Evolutionary conservation across 2,329 filamentous ascomycete genomes (phyloP).

Genomic region (Colletotrichum plurivorum): DNA sequence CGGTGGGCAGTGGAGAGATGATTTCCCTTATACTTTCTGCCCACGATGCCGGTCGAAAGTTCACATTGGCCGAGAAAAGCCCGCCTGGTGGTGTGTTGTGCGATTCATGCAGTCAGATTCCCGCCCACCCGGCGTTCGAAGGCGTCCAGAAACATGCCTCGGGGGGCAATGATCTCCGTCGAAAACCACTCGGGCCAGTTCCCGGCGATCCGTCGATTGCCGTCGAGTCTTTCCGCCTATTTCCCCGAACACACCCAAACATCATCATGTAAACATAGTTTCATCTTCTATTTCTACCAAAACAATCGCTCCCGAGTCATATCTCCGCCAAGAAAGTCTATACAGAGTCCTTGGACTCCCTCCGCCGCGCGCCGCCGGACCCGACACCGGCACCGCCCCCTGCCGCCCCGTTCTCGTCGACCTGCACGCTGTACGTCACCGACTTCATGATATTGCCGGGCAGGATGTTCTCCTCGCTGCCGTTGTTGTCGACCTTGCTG

Average conservation of each 20-base stretch:
- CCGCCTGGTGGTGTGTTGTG: not conserved
- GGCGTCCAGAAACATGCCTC: too few relatives aligned
- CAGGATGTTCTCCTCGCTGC: conserved; percentile 58
- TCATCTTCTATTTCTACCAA: too few relatives aligned
- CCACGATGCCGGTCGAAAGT: conserved; percentile 13
- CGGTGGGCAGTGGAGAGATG: too few relatives aligned
- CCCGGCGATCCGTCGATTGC: not conserved
- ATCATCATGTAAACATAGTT: not conserved
- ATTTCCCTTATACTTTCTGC: not conserved
- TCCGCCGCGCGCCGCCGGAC: not conserved
- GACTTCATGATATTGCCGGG: conserved; percentile 57
- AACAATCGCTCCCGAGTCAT: too few relatives aligned
- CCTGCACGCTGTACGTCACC: conserved; percentile 56
- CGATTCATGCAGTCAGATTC: not conserved
- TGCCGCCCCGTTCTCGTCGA: conserved; percentile 47
- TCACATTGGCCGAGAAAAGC: not conserved
- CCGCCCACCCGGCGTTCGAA: not conserved
- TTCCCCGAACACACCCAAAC: not conserved
- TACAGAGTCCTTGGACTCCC: conserved; percentile 20
- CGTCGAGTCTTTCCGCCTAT: not conserved
- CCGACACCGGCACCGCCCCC: too few relatives aligned
- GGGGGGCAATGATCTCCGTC: too few relatives aligned
- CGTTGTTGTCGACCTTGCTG: conserved; percentile 39
- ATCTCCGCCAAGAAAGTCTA: not conserved
- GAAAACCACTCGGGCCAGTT: not conserved